Evolutionary conservation across 202 grass and related monocot species (phyloP).

Genomic region (Sporobolus alterniflorus): DNA sequence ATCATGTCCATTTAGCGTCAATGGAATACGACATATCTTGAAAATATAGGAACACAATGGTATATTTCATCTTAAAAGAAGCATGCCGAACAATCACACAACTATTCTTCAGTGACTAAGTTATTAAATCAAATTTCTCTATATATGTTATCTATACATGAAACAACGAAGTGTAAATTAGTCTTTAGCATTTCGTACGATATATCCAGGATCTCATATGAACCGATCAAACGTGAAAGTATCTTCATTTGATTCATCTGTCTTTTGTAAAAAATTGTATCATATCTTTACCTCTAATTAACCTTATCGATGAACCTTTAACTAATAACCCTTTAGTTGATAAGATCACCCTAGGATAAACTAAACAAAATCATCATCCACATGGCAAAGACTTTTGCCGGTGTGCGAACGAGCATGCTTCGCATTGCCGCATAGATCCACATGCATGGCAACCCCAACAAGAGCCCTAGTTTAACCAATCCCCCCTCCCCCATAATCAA

Average conservation of each 20-base stretch:
- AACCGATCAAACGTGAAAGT: neutral
- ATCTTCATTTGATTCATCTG: neutral
- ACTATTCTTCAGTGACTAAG: too few relatives aligned
- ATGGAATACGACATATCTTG: neutral
- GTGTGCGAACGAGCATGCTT: neutral
- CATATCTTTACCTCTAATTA: neutral
- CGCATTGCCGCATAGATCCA: neutral
- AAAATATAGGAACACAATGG: neutral
- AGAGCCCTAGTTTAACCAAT: too few relatives aligned
- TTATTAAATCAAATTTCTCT: too few relatives aligned
- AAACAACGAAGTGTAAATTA: too few relatives aligned
- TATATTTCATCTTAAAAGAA: neutral
- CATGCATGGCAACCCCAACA: constrained; percentile 11
- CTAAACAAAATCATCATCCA: neutral
- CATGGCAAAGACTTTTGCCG: neutral
- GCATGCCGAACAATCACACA: too few relatives aligned
- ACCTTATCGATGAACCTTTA: neutral
- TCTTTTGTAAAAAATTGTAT: neutral
- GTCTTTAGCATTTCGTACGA: too few relatives aligned
- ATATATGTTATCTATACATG: too few relatives aligned
- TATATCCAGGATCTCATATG: neutral
- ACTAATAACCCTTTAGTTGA: neutral
- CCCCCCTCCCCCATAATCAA: too few relatives aligned
- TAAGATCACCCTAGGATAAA: neutral
- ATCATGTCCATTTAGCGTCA: neutral